These are phyloP conservation scores for Aspergillus chevalieri DNA, from an alignment of 2,329 filamentous ascomycete species.

Conservation along the genomic window DNA sequence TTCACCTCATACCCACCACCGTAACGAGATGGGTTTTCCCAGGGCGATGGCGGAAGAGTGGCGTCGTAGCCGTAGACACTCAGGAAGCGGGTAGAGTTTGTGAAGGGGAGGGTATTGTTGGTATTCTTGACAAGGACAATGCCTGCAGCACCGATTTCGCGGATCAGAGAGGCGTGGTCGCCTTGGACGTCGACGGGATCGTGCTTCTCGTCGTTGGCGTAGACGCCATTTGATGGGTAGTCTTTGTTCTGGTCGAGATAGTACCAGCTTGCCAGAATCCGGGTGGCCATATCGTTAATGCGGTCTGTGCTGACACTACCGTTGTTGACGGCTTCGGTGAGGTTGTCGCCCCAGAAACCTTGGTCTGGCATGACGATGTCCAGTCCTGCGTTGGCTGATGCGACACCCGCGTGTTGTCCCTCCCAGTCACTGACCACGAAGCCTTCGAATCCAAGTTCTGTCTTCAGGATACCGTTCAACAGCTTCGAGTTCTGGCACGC, in stretches of 20 bases:
- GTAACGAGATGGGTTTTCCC: not conserved
- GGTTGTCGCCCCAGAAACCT: constrained; percentile 16
- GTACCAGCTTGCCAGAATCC: constrained; percentile 45
- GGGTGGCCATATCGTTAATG: constrained; percentile 43
- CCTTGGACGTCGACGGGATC: constrained; percentile 17
- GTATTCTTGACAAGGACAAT: constrained; percentile 52
- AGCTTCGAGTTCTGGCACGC: constrained; percentile 44
- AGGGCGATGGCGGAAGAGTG: not conserved
- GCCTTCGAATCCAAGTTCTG: constrained; percentile 47
- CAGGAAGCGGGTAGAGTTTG: constrained; percentile 16
- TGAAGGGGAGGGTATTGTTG: constrained; percentile 45
- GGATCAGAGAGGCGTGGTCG: constrained; percentile 28
- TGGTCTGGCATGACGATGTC: constrained; percentile 25
- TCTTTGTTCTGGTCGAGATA: constrained; percentile 35
- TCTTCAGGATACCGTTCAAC: constrained; percentile 45
- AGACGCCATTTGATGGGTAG: not conserved
- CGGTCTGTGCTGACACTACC: constrained; percentile 36
- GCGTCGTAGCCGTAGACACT: constrained; percentile 60
- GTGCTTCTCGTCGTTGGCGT: not conserved
- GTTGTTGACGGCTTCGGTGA: constrained; percentile 25
- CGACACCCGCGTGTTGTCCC: constrained; percentile 42
- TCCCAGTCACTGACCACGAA: constrained; percentile 43
- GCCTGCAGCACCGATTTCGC: constrained; percentile 49
- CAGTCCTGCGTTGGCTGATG: constrained; percentile 43
- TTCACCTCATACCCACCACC: not conserved